phyloP scores from a whole-genome alignment of 371 early-diverging fungal genomes.

The Apophysomyces elegans region DNA sequence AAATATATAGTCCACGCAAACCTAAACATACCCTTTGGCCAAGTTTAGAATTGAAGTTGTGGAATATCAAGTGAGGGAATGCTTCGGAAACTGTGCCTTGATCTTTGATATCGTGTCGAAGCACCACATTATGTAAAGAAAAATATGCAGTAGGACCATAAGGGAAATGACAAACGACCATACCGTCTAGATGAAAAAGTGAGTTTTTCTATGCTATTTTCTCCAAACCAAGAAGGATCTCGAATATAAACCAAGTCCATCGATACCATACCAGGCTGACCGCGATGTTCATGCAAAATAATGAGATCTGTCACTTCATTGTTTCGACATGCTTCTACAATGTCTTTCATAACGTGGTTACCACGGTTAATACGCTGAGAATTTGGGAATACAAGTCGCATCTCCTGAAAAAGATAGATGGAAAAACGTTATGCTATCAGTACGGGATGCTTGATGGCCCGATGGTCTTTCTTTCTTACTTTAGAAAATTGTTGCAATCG shows the following conservation, averaged over 20 bases:
- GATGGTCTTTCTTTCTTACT: slow-evolving; percentile 28
- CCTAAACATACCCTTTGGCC: slow-evolving; percentile 75
- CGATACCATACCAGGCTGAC: slow-evolving; percentile 81
- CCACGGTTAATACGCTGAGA: slow-evolving; percentile 98
- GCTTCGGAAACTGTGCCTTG: slow-evolving; percentile 96
- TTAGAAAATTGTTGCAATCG: slow-evolving; percentile 97
- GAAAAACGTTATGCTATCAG: background rate
- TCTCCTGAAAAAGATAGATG: slow-evolving; percentile 61
- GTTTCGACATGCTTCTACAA: slow-evolving; percentile 92
- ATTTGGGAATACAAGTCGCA: slow-evolving; percentile 96
- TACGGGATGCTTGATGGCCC: background rate
- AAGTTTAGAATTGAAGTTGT: slow-evolving; percentile 90
- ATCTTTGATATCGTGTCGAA: slow-evolving; percentile 96
- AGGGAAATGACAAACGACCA: slow-evolving; percentile 97
- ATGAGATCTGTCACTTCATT: slow-evolving; percentile 97
- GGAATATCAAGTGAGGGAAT: slow-evolving; percentile 94
- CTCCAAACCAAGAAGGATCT: too few relatives aligned
- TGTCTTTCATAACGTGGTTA: slow-evolving; percentile 93
- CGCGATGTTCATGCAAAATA: slow-evolving; percentile 97
- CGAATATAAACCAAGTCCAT: background rate
- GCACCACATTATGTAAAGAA: slow-evolving; percentile 95
- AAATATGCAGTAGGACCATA: slow-evolving; percentile 99
- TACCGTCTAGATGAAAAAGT: slow-evolving; percentile 68
- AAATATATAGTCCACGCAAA: background rate
- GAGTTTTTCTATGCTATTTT: too few relatives aligned